Base-by-base conservation (phyloP, 331 rosid species). In the Saraca asoca region DNA sequence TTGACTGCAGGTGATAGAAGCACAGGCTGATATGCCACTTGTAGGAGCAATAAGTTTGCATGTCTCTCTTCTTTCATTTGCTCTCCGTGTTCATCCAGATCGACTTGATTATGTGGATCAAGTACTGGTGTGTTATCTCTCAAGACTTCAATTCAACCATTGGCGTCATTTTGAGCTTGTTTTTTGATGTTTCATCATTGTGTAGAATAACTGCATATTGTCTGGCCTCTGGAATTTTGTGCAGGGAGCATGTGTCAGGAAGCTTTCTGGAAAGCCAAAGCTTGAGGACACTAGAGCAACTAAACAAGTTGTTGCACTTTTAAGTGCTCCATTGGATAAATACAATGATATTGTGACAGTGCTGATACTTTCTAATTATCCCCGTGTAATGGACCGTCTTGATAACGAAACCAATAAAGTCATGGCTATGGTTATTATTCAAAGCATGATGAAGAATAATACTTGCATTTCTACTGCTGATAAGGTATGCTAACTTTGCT, bases 261-360 rank as follows among this genome's bases (percentile, higher is more conserved):
- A 88, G 63, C 96, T 94, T 69, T 71, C 89, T 66, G 96, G 92
- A 72, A 94, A 75, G 78, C 92, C 95, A 62, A 94, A 88, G 85
- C 89, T 94, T 51, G 91, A 80, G 64, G 98, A 90, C 83, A 88
- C 64, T 53, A 90, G 80, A 78, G 97, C 97, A 57, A 94, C 96
- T 66, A 94, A 94, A 77, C 99, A 90, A 79, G 85, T 94, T 72
- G 97, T 94, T 66, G 95, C 99, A 62, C 99, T 94, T 72, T 75
- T 94, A 79, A 90, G 97, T 75, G 99, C 97, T 54, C 99, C 99
- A 33, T 84, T 94, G 68, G 99, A 94, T 69, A 94, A 94, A 83
- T 94, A 94, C 83, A 88, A 90, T 77, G 91, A 94, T 72, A 85
- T 94, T 60, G 96, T 90, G 70, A 90, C 95, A 43, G 88, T 91